Percentiles rank a stretch among this genome's conserved stretches.
Evolutionary conservation across 768 basidiomycete species (phyloP).

Genomic region (Serendipita sp.): DNA sequence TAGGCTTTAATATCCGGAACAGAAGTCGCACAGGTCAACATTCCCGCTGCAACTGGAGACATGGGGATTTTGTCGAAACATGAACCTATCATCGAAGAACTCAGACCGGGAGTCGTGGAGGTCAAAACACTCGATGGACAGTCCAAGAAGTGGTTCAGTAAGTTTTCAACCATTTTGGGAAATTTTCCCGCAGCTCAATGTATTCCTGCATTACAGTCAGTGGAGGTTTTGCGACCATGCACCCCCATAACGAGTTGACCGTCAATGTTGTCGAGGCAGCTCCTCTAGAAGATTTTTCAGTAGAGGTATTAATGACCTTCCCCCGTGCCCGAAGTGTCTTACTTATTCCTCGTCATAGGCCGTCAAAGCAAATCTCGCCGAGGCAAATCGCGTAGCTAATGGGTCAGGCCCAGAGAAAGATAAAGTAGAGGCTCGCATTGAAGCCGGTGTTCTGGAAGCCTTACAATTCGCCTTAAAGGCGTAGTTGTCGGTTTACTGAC

Average conservation of each 20-base stretch:
- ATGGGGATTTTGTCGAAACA: constrained; percentile 99
- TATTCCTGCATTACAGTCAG: constrained; percentile 43
- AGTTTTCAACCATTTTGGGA: constrained; percentile 19
- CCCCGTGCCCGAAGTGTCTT: background rate
- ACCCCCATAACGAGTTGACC: constrained; percentile 91
- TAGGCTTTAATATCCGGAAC: constrained; percentile 82
- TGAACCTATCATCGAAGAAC: constrained; percentile 89
- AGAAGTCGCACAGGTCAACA: constrained; percentile 92
- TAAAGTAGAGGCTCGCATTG: constrained; percentile 84
- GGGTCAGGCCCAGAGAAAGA: constrained; percentile 85
- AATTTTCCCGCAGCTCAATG: background rate
- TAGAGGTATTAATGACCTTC: constrained; percentile 46
- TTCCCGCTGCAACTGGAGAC: constrained; percentile 86
- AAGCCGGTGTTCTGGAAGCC: constrained; percentile 93
- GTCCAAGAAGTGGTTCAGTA: constrained; percentile 96
- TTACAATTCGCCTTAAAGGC: constrained; percentile 62
- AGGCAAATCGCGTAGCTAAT: constrained; percentile 64
- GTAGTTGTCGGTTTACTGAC: too few relatives aligned
- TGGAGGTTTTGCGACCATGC: constrained; percentile 92
- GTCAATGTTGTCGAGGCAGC: constrained; percentile 97
- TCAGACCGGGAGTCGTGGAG: constrained; percentile 89
- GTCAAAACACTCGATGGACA: constrained; percentile 66
- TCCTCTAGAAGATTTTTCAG: constrained; percentile 75
- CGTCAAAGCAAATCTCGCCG: constrained; percentile 74
- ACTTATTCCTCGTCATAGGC: constrained; percentile 34